These are phyloP conservation scores for Linum usitatissimum DNA, from an alignment of 345 rosid genomes.

Conservation along the genomic window DNA sequence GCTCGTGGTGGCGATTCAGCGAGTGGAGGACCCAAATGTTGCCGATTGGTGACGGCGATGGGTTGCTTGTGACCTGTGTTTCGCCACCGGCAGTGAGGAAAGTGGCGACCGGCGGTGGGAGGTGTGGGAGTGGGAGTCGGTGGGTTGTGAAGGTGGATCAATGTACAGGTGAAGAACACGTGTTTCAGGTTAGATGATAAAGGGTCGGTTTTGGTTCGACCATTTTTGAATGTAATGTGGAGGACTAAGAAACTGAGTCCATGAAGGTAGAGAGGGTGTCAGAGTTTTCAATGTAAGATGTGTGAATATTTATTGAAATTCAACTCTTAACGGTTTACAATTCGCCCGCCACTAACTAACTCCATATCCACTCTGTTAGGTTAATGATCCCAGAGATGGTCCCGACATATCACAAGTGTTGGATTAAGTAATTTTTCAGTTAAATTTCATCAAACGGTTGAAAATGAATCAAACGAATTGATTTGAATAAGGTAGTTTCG, in stretches of 20 bases:
- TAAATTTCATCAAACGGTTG: too few species aligned
- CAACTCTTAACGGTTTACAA: too few species aligned
- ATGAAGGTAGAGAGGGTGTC: too few species aligned
- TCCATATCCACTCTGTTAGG: too few species aligned
- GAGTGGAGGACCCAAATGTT: slow-evolving; percentile 26
- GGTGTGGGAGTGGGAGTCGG: slow-evolving; percentile 22
- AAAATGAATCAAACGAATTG: too few species aligned
- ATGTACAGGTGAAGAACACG: slow-evolving; percentile 48
- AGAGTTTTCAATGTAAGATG: background rate
- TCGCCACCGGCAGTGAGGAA: background rate
- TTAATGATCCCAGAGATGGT: too few species aligned
- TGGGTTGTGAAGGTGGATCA: slow-evolving; percentile 41
- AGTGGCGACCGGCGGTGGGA: background rate
- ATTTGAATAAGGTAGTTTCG: too few species aligned
- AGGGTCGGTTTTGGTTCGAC: background rate
- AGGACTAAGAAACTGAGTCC: too few species aligned
- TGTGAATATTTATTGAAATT: background rate
- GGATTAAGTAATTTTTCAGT: too few species aligned
- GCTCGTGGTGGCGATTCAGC: slow-evolving; percentile 12
- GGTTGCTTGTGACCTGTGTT: slow-evolving; percentile 27
- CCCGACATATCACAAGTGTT: too few species aligned
- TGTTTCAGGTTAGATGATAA: slow-evolving; percentile 28
- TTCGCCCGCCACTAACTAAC: too few species aligned
- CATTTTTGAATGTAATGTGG: too few species aligned
- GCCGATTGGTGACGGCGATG: slow-evolving; percentile 39